Base-by-base conservation (phyloP, 2,329 filamentous ascomycete species). In the Fusarium lyarnte region DNA sequence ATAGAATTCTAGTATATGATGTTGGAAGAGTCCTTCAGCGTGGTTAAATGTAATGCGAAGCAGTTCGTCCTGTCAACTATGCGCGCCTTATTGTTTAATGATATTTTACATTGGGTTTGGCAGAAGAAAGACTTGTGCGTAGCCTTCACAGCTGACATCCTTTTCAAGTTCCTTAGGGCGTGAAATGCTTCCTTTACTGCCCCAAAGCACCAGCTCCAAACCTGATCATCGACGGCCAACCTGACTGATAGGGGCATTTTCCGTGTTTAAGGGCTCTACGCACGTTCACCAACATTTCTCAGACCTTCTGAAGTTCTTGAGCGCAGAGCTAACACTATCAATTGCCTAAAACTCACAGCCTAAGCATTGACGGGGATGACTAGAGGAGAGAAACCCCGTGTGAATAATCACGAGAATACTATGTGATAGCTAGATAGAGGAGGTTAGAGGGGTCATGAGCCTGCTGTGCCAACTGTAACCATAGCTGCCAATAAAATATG, bases 1-100 rank as follows among this genome's bases (percentile, higher is more conserved):
- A 63, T 73, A 69, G 67, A 74, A 69, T 58, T 68, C 41, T 46
- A 61, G 55, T 47, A 36, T 47, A 61, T 36, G 47, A 39, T 53
- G 35, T 41, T 63, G 25, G 27, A 46, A 49, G 63, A 38, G 36
- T 23, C n/a, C 51, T 38, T 54, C 27, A 53, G 41, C 55, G 52
- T 38, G 51, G 43, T 38, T 72, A 60, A 61, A 68, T 36, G 31
- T 64, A 74, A 71, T 71, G 29, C 29, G 35, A 57, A 58, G 63
- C 46, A 41, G 29, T 35, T 35, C 60, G 23, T 49, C 31, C 41
- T 58, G 31, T 49, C 31, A 43, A 19, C 21, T 46, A 61, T 27
- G 19, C 35, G 17, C 25, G 14, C 19, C 27, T 25, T 31, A 25
- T 21, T 31, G 25, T 42, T 43, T 13, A 47, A 21, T 65, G 29